Evolutionary conservation across 2,329 filamentous ascomycete genomes (phyloP).

Genomic region (Chaetomium strumarium): DNA sequence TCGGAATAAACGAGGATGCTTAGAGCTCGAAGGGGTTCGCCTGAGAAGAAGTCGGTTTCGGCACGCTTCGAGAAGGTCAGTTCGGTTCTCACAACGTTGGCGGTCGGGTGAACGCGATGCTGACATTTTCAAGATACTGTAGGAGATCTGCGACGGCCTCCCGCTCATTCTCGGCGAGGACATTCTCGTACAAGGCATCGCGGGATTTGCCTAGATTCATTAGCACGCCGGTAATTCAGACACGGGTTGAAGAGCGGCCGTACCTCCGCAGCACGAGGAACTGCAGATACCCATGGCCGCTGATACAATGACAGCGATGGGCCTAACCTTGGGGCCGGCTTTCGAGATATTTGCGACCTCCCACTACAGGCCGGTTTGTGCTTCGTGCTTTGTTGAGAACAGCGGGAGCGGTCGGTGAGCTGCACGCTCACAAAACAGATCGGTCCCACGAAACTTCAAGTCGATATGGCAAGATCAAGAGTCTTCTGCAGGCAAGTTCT

Average conservation of each 20-base stretch:
- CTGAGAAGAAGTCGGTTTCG: conserved; percentile 97
- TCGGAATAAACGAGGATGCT: conserved; percentile 97
- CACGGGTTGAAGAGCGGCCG: neutral
- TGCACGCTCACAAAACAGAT: conserved; percentile 6
- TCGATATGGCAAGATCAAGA: conserved; percentile 13
- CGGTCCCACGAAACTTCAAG: neutral
- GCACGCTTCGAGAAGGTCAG: conserved; percentile 59
- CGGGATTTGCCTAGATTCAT: conserved; percentile 58
- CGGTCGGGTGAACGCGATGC: conserved; percentile 27
- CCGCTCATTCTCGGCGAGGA: conserved; percentile 90
- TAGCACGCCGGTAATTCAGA: conserved; percentile 5
- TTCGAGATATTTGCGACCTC: neutral
- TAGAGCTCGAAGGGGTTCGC: conserved; percentile 86
- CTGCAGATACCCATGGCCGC: conserved; percentile 55
- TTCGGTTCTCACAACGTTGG: neutral
- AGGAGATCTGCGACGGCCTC: conserved; percentile 94
- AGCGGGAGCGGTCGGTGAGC: conserved; percentile 2
- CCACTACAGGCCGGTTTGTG: neutral
- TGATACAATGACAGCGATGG: conserved; percentile 13
- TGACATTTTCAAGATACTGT: conserved; percentile 92
- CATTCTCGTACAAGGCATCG: conserved; percentile 77
- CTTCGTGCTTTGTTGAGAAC: conserved; percentile 2
- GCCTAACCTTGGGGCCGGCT: conserved; percentile 6
- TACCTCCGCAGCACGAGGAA: conserved; percentile 58
- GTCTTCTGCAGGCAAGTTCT: conserved; percentile 6